Conservation (phyloP, 1,284 basidiomycete species). For the Xerocomus cyaneibrunnescens region DNA sequence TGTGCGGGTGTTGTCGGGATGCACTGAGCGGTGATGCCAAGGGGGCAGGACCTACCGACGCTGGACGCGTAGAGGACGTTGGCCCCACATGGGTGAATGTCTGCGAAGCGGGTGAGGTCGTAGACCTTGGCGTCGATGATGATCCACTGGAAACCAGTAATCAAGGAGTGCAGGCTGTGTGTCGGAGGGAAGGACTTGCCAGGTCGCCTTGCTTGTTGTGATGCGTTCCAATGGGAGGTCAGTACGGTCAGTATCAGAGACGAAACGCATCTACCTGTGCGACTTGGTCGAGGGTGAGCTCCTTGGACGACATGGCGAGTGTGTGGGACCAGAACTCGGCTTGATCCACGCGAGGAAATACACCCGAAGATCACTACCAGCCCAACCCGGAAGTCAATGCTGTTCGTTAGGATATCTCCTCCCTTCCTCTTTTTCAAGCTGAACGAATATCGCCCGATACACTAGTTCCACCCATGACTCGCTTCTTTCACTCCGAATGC, state of each 20-base stretch:
- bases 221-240: conserved; percentile 37
- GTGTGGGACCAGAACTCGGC: too few species aligned
- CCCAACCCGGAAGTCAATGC: too few species aligned
- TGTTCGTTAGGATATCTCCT: too few species aligned
- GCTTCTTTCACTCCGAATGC: too few species aligned
- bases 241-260: not conserved
- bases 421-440: too few species aligned
- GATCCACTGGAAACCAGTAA: conserved; percentile 50
- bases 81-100: conserved; percentile 67
- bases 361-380: too few species aligned
- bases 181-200: conserved; percentile 37
- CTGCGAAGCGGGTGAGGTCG: conserved; percentile 60
- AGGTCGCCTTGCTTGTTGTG: conserved; percentile 78
- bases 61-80: conserved; percentile 48
- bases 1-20: too few species aligned
- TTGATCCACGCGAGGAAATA: too few species aligned
- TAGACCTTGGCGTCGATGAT: conserved; percentile 68
- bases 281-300: conserved; percentile 52
- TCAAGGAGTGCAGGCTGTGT: conserved; percentile 1
- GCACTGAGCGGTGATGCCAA: not conserved
- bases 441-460: too few species aligned
- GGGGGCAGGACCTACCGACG: conserved; percentile 41
- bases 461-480: too few species aligned
- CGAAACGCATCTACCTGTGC: conserved; percentile 43
- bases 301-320: conserved; percentile 34